phyloP scores from a whole-genome alignment of 2,329 filamentous ascomycete genomes.

The Ceratocystis albifundus region DNA sequence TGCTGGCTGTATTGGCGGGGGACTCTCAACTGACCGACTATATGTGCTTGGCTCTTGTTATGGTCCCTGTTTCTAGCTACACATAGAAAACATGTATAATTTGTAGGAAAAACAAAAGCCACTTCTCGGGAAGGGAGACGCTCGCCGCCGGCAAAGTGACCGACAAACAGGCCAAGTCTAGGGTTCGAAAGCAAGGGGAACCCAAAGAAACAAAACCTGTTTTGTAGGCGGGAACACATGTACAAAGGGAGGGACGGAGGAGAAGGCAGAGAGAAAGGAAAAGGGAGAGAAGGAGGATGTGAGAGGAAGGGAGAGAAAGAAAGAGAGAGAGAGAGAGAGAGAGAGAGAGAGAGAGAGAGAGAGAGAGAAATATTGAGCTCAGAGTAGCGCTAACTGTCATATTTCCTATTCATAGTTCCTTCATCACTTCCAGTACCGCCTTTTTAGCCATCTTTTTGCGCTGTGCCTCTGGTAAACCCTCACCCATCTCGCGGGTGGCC shows the following conservation, averaged over 20 bases:
- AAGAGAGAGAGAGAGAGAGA: too few species aligned
- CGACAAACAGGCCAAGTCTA: not conserved
- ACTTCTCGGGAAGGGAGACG: not conserved
- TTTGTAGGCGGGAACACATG: not conserved
- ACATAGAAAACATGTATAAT: too few species aligned
- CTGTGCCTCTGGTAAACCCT: slow-evolving; percentile 49
- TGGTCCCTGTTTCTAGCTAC: not conserved
- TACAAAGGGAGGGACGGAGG: not conserved
- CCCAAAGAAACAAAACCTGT: not conserved
- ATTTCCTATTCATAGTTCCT: slow-evolving; percentile 35
- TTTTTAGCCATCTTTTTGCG: slow-evolving; percentile 48
- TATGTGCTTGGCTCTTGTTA: not conserved
- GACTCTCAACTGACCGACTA: not conserved
- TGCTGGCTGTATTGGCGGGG: not conserved
- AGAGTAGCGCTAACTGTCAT: not conserved
- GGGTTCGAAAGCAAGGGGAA: not conserved
- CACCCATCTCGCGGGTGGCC: slow-evolving; percentile 48
- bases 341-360: too few species aligned
- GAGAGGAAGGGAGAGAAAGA: too few species aligned
- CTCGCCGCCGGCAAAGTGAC: not conserved
- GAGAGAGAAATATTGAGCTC: not conserved
- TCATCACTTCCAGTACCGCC: slow-evolving; percentile 55
- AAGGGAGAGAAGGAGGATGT: too few species aligned
- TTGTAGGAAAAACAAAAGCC: not conserved
- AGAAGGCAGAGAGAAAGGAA: too few species aligned